Evolutionary conservation across 1,284 basidiomycete genomes (phyloP).

Genomic region (Anthracocystis panici-leucophaei): DNA sequence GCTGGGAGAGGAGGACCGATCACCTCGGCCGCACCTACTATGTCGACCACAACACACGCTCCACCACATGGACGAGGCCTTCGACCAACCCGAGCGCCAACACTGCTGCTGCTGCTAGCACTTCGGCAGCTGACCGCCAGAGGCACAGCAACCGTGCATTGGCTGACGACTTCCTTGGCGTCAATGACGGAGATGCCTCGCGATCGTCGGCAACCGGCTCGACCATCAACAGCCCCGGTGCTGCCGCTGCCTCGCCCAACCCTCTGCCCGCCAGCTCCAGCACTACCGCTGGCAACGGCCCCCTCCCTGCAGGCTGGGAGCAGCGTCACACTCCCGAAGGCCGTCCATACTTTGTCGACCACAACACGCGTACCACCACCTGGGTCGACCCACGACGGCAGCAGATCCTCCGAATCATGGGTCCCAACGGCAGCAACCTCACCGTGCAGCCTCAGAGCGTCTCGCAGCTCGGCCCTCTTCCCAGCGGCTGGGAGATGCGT

Average conservation of each 20-base stretch:
- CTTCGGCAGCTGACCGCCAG: conserved; percentile 63
- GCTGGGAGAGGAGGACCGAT: conserved; percentile 94
- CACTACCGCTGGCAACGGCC: conserved; percentile 83
- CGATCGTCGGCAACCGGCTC: conserved; percentile 41
- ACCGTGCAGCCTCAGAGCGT: conserved; percentile 83
- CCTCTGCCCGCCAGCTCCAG: conserved; percentile 54
- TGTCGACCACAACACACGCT: conserved; percentile 82
- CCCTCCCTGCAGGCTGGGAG: conserved; percentile 95
- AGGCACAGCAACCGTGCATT: conserved; percentile 66
- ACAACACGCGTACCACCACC: conserved; percentile 94
- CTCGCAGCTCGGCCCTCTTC: conserved; percentile 90
- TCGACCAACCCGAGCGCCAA: conserved; percentile 58
- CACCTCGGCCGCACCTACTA: conserved; percentile 87
- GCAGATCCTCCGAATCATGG: conserved; percentile 86
- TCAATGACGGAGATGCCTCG: conserved; percentile 55
- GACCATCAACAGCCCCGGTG: conserved; percentile 30
- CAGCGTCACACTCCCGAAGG: conserved; percentile 98
- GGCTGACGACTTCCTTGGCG: conserved; percentile 69
- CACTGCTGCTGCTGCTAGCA: conserved; percentile 53
- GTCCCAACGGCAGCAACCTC: conserved; percentile 82
- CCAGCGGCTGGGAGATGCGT: conserved; percentile 98
- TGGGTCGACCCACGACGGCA: conserved; percentile 97
- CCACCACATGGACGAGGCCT: conserved; percentile 87
- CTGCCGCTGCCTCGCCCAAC: conserved; percentile 34
- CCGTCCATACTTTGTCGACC: conserved; percentile 91